Percentiles rank a stretch among this genome's conserved stretches.
Evolutionary conservation across 1,139 yeast genomes (phyloP).

Genomic region (Hemisphaericaspora xylofermentans): DNA sequence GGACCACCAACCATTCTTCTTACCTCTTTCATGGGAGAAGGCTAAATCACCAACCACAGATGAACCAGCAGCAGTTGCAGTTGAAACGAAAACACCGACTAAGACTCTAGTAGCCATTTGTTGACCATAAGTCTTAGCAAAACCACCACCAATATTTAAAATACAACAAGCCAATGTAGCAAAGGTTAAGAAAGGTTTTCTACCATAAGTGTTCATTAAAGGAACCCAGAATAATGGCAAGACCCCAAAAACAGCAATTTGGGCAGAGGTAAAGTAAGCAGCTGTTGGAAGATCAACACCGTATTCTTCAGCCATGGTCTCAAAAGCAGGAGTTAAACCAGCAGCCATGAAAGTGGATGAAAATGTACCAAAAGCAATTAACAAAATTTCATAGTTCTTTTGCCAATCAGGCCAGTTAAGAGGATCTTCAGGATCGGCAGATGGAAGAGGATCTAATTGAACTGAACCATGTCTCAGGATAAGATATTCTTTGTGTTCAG

Average conservation of each 20-base stretch:
- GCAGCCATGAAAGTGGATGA: constrained; percentile 19
- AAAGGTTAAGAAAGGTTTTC: constrained; percentile 12
- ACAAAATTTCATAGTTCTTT: constrained; percentile 13
- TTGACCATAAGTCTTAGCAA: constrained; percentile 16
- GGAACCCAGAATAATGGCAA: constrained; percentile 19
- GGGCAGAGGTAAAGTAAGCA: constrained; percentile 18
- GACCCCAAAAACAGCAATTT: constrained; percentile 16
- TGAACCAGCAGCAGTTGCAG: constrained; percentile 18
- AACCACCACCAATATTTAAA: constrained; percentile 18
- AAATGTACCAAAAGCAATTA: constrained; percentile 18
- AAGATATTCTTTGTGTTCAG: constrained; percentile 17
- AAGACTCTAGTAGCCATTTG: constrained; percentile 19
- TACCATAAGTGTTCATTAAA: constrained; percentile 18
- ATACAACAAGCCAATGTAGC: constrained; percentile 13
- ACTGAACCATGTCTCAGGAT: constrained; percentile 17
- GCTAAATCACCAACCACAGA: constrained; percentile 18
- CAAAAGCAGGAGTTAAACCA: constrained; percentile 19
- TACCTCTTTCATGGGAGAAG: constrained; percentile 18
- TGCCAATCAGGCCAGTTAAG: constrained; percentile 19
- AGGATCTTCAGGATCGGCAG: constrained; percentile 17
- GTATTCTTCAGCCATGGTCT: constrained; percentile 14
- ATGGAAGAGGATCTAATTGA: constrained; percentile 18
- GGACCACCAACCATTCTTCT: constrained; percentile 21
- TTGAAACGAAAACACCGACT: constrained; percentile 14
- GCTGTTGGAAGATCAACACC: constrained; percentile 13